A percentile compares a stretch with the other conserved stretches of the same genome.
Conservation (phyloP, 1,284 basidiomycete genomes). For the Sporisorium exsertum region DNA sequence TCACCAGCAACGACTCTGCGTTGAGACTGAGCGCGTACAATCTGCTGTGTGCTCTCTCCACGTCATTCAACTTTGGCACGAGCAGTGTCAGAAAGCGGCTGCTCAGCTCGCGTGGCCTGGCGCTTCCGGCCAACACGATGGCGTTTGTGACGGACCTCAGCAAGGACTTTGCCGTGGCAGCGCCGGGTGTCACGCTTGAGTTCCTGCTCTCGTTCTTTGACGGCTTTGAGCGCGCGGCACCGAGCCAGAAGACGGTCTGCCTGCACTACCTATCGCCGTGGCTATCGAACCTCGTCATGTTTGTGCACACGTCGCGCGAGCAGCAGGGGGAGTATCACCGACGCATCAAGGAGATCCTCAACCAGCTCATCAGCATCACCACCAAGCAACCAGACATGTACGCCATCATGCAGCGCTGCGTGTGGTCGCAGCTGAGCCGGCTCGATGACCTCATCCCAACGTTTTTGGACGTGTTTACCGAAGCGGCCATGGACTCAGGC, state of each 20-base stretch:
- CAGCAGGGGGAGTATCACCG: conserved; percentile 62
- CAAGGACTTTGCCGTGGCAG: conserved; percentile 62
- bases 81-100: conserved; percentile 59
- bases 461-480: conserved; percentile 63
- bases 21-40: conserved; percentile 64
- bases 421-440: conserved; percentile 64
- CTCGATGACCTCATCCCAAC: conserved; percentile 64
- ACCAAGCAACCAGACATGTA: conserved; percentile 65
- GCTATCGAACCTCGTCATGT: conserved; percentile 64
- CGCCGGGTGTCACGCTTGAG: conserved; percentile 64
- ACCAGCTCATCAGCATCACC: conserved; percentile 64
- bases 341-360: conserved; percentile 65
- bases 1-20: conserved; percentile 56
- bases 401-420: conserved; percentile 63
- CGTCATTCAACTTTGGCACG: conserved; percentile 65
- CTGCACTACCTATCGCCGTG: conserved; percentile 64
- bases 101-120: conserved; percentile 58
- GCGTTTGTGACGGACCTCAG: conserved; percentile 63
- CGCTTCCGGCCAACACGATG: conserved; percentile 64
- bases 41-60: conserved; percentile 64
- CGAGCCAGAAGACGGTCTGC: conserved; percentile 61
- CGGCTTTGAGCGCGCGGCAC: conserved; percentile 60
- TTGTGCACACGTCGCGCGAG: conserved; percentile 59
- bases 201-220: conserved; percentile 66
- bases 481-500: conserved; percentile 66